Evolutionary conservation across 2,329 filamentous ascomycete genomes (phyloP).

Genomic region (Niveomyces coronatus): DNA sequence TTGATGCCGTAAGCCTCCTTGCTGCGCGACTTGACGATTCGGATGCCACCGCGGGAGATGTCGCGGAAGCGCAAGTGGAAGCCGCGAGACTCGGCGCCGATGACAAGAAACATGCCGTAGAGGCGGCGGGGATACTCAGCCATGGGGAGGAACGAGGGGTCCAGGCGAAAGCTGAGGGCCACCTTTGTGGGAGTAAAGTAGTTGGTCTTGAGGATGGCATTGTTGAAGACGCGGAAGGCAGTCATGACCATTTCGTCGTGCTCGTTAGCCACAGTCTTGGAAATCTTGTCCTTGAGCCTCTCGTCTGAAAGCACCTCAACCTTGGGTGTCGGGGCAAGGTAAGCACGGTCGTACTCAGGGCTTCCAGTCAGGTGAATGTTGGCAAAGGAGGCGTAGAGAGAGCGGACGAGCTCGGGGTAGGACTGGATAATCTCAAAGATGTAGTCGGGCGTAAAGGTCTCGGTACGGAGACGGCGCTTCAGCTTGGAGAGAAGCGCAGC

Average conservation of each 20-base stretch:
- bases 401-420: constrained; percentile 78
- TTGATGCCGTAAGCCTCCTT: constrained; percentile 96
- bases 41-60: constrained; percentile 91
- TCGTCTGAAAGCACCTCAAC: constrained; percentile 65
- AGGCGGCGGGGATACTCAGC: constrained; percentile 89
- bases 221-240: constrained; percentile 93
- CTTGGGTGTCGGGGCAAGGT: constrained; percentile 44
- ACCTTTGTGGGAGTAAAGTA: constrained; percentile 97
- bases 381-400: constrained; percentile 85
- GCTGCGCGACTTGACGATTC: constrained; percentile 96
- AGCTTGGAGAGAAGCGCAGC: constrained; percentile 84
- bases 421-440: constrained; percentile 93
- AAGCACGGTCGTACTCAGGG: constrained; percentile 38
- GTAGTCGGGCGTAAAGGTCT: constrained; percentile 97
- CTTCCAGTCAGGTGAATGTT: constrained; percentile 61
- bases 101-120: constrained; percentile 98
- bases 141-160: constrained; percentile 78
- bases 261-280: constrained; percentile 75
- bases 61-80: constrained; percentile 98
- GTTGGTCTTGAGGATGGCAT: constrained; percentile 89
- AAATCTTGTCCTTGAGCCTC: constrained; percentile 65
- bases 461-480: constrained; percentile 87
- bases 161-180: constrained; percentile 88
- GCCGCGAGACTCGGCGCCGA: constrained; percentile 90
- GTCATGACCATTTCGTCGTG: constrained; percentile 98